Evolutionary conservation across 495 filamentous ascomycete genomes (phyloP).

Genomic region (Elaphomyces granulatus): DNA sequence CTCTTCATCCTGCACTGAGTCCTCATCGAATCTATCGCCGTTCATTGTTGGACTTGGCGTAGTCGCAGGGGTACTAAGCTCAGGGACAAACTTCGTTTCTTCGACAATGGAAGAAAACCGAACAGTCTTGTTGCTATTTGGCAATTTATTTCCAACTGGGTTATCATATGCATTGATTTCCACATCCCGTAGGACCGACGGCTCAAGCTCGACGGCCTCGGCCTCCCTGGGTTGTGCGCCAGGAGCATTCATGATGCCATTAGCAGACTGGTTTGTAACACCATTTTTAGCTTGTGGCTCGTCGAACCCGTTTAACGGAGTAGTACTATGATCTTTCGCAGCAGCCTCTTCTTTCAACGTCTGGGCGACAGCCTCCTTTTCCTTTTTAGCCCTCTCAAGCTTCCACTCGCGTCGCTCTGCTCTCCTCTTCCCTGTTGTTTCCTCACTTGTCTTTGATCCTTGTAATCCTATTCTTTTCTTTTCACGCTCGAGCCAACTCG

Average conservation of each 20-base stretch:
- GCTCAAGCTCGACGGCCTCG: constrained; percentile 16
- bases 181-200: constrained; percentile 10
- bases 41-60: not conserved
- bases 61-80: not conserved
- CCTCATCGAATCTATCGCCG: constrained; percentile 10
- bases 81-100: constrained; percentile 17
- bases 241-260: too few species aligned
- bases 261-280: too few species aligned
- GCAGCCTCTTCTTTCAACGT: constrained; percentile 49
- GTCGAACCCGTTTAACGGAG: not conserved
- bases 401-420: constrained; percentile 74
- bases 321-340: constrained; percentile 13
- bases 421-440: constrained; percentile 59
- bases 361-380: constrained; percentile 64
- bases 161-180: constrained; percentile 2
- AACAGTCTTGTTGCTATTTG: constrained; percentile 49
- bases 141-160: constrained; percentile 3
- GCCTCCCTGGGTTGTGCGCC: constrained; percentile 30
- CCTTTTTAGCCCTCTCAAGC: constrained; percentile 71
- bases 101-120: constrained; percentile 48
- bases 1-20: constrained; percentile 49
- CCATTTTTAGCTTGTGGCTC: not conserved
- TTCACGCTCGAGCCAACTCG: constrained; percentile 78
- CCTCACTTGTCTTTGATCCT: constrained; percentile 55
- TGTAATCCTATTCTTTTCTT: constrained; percentile 51